These are phyloP conservation scores for Colletotrichum endophyticum DNA, from an alignment of 2,329 filamentous ascomycete genomes.

Conservation along the genomic window DNA sequence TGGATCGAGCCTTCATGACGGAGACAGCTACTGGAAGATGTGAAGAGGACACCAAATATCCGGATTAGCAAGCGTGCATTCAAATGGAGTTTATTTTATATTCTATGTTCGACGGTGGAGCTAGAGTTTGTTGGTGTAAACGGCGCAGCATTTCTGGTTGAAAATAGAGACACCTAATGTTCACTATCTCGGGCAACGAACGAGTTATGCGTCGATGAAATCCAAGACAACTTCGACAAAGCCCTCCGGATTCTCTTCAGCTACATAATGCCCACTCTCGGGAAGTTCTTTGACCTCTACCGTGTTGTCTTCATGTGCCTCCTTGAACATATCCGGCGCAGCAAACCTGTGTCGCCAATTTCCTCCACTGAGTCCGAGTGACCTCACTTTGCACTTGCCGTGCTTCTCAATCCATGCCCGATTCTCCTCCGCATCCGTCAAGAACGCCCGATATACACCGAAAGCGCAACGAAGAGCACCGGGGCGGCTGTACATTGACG, in stretches of 20 bases:
- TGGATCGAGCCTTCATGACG: neutral
- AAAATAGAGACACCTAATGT: neutral
- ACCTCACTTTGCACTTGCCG: neutral
- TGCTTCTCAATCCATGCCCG: neutral
- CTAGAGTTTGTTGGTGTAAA: neutral
- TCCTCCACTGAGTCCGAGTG: neutral
- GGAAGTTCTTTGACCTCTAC: neutral
- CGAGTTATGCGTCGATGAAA: neutral
- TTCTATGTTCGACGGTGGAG: neutral
- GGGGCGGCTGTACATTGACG: slow-evolving; percentile 34
- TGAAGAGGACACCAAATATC: neutral
- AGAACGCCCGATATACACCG: slow-evolving; percentile 35
- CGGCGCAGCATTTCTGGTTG: neutral
- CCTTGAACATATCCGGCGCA: neutral
- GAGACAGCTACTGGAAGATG: neutral
- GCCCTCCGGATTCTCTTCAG: neutral
- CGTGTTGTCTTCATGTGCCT: neutral
- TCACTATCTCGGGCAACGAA: fast-evolving
- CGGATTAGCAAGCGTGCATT: neutral
- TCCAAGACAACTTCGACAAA: neutral
- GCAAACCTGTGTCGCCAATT: neutral
- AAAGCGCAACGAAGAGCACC: slow-evolving; percentile 37
- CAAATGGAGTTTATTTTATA: neutral
- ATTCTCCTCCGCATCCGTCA: neutral
- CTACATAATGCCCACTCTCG: neutral